These are phyloP conservation scores for Eutrema japonicum DNA, from an alignment of 345 rosid genomes.

Conservation along the genomic window DNA sequence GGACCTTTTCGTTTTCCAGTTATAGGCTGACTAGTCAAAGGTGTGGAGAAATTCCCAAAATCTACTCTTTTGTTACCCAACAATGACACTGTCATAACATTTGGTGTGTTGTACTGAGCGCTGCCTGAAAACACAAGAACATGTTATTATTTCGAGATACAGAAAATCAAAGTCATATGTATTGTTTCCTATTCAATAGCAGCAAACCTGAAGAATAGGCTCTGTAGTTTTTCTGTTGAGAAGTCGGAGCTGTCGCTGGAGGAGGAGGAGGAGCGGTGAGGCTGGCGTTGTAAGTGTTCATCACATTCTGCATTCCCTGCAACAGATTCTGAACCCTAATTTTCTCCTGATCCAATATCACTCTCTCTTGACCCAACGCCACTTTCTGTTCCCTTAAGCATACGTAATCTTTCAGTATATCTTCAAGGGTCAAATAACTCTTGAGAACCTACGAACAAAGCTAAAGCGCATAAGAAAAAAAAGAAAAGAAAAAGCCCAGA, in stretches of 20 bases:
- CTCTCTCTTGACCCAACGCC: conserved; percentile 64
- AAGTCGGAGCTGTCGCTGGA: conserved; percentile 24
- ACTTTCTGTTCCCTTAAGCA: conserved; percentile 70
- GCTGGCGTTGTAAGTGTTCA: conserved; percentile 66
- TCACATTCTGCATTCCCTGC: conserved; percentile 73
- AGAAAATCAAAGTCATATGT: background rate
- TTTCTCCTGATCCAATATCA: conserved; percentile 64
- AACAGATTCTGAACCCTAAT: conserved; percentile 65
- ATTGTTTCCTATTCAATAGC: background rate
- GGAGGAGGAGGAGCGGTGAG: conserved; percentile 42
- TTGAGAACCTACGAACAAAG: conserved; percentile 58
- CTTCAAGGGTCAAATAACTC: conserved; percentile 61
- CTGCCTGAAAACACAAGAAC: conserved; percentile 44
- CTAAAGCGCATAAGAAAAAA: background rate
- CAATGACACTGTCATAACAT: conserved; percentile 47
- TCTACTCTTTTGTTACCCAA: conserved; percentile 40
- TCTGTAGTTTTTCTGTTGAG: background rate
- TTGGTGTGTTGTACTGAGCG: conserved; percentile 43
- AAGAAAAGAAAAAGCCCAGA: background rate
- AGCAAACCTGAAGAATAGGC: conserved; percentile 27
- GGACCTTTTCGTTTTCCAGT: conserved; percentile 58
- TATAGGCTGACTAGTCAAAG: conserved; percentile 35
- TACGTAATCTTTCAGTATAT: conserved; percentile 71
- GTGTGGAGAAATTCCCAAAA: conserved; percentile 39
- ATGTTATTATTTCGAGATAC: conserved; percentile 1